Conservation (phyloP, 164 flowering plant genomes). For the Hamamelis virginiana region DNA sequence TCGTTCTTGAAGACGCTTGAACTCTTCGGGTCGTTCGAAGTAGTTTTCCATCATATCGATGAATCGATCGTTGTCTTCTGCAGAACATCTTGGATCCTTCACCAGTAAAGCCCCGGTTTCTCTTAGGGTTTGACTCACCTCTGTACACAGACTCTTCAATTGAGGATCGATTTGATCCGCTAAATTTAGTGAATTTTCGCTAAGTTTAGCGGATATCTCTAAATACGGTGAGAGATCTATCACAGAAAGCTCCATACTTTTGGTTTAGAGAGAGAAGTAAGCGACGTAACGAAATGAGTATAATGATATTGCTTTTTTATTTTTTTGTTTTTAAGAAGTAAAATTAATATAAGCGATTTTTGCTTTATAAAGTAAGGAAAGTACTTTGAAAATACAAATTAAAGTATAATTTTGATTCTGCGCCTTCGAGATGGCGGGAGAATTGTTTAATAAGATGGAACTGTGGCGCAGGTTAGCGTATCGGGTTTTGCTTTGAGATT, state of each 20-base stretch:
- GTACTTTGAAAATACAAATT: too few relatives aligned
- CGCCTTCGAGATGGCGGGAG: too few relatives aligned
- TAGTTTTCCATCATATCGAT: slow-evolving; percentile 96
- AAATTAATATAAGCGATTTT: too few relatives aligned
- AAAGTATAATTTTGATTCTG: too few relatives aligned
- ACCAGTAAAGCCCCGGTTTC: slow-evolving; percentile 91
- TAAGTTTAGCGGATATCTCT: slow-evolving; percentile 17
- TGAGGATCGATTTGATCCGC: slow-evolving; percentile 17
- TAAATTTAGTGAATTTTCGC: neutral
- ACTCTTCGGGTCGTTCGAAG: slow-evolving; percentile 61
- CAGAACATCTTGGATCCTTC: slow-evolving; percentile 91
- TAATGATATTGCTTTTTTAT: too few relatives aligned
- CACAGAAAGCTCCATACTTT: slow-evolving; percentile 61
- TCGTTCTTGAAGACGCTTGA: slow-evolving; percentile 80
- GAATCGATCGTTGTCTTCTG: slow-evolving; percentile 83
- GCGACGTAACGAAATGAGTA: neutral
- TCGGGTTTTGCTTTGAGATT: too few relatives aligned
- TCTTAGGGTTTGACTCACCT: slow-evolving; percentile 69
- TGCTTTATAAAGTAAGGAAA: too few relatives aligned
- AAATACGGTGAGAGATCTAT: slow-evolving; percentile 61
- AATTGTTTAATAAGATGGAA: too few relatives aligned
- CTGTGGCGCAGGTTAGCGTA: too few relatives aligned
- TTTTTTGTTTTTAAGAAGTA: too few relatives aligned
- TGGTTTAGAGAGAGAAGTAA: neutral
- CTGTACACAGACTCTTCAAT: slow-evolving; percentile 42